These are phyloP conservation scores for Passiflora organensis DNA, from an alignment of 345 rosid genomes.

Conservation along the genomic window DNA sequence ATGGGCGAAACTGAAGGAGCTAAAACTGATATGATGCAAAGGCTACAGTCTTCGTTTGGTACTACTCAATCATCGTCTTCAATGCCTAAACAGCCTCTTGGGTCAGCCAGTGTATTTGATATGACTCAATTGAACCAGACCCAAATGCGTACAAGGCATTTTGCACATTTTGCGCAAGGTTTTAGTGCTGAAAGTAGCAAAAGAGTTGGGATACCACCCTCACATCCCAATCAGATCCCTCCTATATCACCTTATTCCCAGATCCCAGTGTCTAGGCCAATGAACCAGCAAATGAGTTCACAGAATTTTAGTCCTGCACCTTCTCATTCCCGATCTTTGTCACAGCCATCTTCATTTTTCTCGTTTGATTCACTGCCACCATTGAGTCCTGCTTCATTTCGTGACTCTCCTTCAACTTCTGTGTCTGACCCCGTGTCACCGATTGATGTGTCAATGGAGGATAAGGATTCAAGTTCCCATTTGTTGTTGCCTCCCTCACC, in stretches of 20 bases:
- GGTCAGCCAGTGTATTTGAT: constrained; percentile 45
- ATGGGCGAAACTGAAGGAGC: constrained; percentile 73
- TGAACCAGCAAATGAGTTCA: constrained; percentile 47
- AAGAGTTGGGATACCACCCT: constrained; percentile 80
- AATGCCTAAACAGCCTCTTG: constrained; percentile 40
- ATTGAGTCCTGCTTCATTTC: constrained; percentile 60
- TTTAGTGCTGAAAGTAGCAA: constrained; percentile 37
- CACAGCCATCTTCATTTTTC: constrained; percentile 76
- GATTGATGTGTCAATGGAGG: constrained; percentile 59
- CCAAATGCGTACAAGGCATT: constrained; percentile 44
- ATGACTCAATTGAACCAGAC: constrained; percentile 46
- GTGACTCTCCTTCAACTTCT: constrained; percentile 43
- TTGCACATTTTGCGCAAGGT: constrained; percentile 50
- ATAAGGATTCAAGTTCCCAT: constrained; percentile 48
- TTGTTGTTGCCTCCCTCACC: constrained; percentile 68
- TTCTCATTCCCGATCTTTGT: constrained; percentile 72
- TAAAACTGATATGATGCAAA: constrained; percentile 58
- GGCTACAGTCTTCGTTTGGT: constrained; percentile 61
- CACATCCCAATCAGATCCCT: constrained; percentile 78
- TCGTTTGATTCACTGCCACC: constrained; percentile 82
- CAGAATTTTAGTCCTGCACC: constrained; percentile 43
- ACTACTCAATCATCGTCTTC: constrained; percentile 34
- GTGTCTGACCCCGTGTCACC: constrained; percentile 34
- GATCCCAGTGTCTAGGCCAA: constrained; percentile 61
- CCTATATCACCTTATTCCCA: constrained; percentile 85